These are phyloP conservation scores for Aureobasidium vineae DNA, from an alignment of 2,329 filamentous ascomycete species.

Conservation along the genomic window DNA sequence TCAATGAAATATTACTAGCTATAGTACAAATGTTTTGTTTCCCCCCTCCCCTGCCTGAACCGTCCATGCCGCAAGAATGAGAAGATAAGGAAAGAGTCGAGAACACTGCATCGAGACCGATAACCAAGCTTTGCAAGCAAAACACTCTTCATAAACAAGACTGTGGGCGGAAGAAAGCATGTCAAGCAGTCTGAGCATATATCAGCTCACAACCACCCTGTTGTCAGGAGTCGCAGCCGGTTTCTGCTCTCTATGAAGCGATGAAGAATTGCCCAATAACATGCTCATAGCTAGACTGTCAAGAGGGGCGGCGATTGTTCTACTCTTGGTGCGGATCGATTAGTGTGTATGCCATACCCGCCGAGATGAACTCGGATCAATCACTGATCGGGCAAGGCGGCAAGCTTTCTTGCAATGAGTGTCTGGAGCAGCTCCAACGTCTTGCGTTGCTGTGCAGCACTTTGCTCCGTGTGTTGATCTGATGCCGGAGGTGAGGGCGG, in stretches of 20 bases:
- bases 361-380: not conserved
- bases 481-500: conserved; percentile 29
- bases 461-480: conserved; percentile 34
- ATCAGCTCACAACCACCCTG: not conserved
- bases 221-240: not conserved
- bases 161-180: not conserved
- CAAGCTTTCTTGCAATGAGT: conserved; percentile 39
- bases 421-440: conserved; percentile 39
- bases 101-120: not conserved
- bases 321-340: not conserved
- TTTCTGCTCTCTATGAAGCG: not conserved
- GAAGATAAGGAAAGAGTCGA: not conserved
- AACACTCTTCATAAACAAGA: not conserved
- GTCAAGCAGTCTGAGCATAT: not conserved
- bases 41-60: not conserved
- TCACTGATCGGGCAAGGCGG: conserved; percentile 27
- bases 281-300: not conserved
- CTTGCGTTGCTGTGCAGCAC: conserved; percentile 38
- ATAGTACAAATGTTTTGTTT: conserved; percentile 10
- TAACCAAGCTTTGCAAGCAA: not conserved
- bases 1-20: conserved; percentile 5
- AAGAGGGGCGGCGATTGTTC: not conserved
- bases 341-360: not conserved
- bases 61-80: not conserved
- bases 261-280: not conserved